Conservation (phyloP, 768 basidiomycete genomes). For the Aureoboletus auriporus region DNA sequence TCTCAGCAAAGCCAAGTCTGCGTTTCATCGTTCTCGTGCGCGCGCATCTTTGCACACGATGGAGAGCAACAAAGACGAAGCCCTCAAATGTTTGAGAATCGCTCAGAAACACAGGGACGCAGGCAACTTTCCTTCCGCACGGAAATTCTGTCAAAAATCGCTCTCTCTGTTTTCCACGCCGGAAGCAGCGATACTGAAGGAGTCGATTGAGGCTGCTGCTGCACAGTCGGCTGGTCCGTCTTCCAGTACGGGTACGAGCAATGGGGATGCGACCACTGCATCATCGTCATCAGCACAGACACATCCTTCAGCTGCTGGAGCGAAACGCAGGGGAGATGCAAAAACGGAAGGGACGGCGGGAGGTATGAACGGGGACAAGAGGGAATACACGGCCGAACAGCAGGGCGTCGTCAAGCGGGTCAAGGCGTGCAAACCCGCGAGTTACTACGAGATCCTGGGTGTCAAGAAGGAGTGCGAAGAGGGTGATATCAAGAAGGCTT, state of each 20-base stretch:
- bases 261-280: slow-evolving; percentile 33
- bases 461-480: slow-evolving; percentile 81
- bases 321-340: slow-evolving; percentile 54
- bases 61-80: slow-evolving; percentile 92
- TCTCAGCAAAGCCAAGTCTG: slow-evolving; percentile 2
- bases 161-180: slow-evolving; percentile 76
- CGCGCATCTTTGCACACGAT: slow-evolving; percentile 32
- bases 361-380: slow-evolving; percentile 67
- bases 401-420: slow-evolving; percentile 80
- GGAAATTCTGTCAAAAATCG: slow-evolving; percentile 88
- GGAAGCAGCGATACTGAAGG: slow-evolving; percentile 66
- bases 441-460: slow-evolving; percentile 90
- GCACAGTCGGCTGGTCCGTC: slow-evolving; percentile 38
- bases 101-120: slow-evolving; percentile 71
- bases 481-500: slow-evolving; percentile 87
- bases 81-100: slow-evolving; percentile 74
- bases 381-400: slow-evolving; percentile 87
- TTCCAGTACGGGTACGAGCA: slow-evolving; percentile 30
- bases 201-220: slow-evolving; percentile 49
- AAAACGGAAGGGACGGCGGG: slow-evolving; percentile 48
- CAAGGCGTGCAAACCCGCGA: slow-evolving; percentile 77
- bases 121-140: slow-evolving; percentile 71
- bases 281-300: slow-evolving; percentile 57
- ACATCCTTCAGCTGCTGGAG: slow-evolving; percentile 70
- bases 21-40: slow-evolving; percentile 7